Base-by-base conservation (phyloP, 176 grass and related monocot genomes). In the Carex kokanica region DNA sequence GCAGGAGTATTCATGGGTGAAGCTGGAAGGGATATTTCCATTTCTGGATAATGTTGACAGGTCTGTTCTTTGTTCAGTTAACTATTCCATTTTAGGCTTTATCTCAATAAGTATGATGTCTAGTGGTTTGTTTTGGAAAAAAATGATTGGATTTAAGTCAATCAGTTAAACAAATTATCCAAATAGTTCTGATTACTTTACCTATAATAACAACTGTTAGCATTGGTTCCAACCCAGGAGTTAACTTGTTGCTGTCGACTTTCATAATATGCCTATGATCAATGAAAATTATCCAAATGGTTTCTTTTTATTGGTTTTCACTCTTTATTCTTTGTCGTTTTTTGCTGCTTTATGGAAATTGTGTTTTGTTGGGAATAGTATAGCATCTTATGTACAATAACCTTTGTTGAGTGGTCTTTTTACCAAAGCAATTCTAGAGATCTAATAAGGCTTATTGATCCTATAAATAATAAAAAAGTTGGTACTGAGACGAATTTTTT, bases 1-100 rank as follows among this genome's bases (percentile, higher is more conserved):
- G 85, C 92, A 98, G 95, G 92, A 95, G 41, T 98, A 84, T 21
- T 84, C 94, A 59, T 98, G 95, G 95, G 95, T 90, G 78, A 88
- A 81, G 79, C 82, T 91, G 66, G 91, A 91, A n/a, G 87, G 86
- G 71, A 60, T 91, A 81, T 95, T 98, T 89, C 92, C 95, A 67
- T 98, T 98, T 90, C 31, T 89, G 15, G 95, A 98, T 67, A 88
- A 90, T 83, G 88, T 98, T 79, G 93, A 95, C 69, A 90, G 85
- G 95, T 98, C 69, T 87, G 95, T 91, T 55, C 32, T 56, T 31
- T 84, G 55, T 74, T 60, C 56, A 36, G 68, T 34, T 58, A 82
- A 66, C 52, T 79, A 78, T 36, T 85, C 66, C 57, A 79, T 38
- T 29, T 36, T 83, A 27, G 53, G 24, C 68, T 49, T 82, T 56